Conservation (phyloP, 441 rosid species). For the Populus hybrid region DNA sequence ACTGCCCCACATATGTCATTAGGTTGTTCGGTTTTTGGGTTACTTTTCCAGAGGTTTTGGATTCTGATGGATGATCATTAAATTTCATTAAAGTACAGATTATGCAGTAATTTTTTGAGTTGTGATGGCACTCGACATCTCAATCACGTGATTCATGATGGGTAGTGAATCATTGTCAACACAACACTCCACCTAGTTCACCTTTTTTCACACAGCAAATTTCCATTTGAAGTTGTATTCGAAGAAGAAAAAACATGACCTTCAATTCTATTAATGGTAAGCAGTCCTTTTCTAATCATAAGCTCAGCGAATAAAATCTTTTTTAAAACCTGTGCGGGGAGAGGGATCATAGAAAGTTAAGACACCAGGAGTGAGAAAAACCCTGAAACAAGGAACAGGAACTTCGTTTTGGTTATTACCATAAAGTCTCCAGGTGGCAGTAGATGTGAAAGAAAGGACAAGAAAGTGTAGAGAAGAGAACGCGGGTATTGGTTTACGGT, state of each 20-base stretch:
- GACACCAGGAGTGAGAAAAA: neutral
- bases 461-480: neutral
- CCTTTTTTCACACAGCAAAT: slow-evolving; percentile 14
- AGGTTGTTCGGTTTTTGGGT: neutral
- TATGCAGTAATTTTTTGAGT: slow-evolving; percentile 2
- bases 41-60: neutral
- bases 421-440: neutral
- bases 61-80: neutral
- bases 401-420: neutral
- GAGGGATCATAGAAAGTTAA: neutral
- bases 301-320: neutral
- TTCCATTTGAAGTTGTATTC: neutral
- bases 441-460: neutral
- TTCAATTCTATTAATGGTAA: slow-evolving; percentile 10
- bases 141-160: slow-evolving; percentile 13
- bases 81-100: neutral
- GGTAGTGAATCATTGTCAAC: slow-evolving; percentile 36
- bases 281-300: slow-evolving; percentile 23
- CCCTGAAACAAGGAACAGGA: neutral
- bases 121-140: slow-evolving; percentile 5
- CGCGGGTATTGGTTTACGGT: neutral
- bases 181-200: slow-evolving; percentile 35
- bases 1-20: neutral
- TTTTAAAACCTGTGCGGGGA: neutral
- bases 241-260: neutral